Evolutionary conservation across 768 basidiomycete genomes (phyloP).

Genomic region (Nevesoporus exiguus): DNA sequence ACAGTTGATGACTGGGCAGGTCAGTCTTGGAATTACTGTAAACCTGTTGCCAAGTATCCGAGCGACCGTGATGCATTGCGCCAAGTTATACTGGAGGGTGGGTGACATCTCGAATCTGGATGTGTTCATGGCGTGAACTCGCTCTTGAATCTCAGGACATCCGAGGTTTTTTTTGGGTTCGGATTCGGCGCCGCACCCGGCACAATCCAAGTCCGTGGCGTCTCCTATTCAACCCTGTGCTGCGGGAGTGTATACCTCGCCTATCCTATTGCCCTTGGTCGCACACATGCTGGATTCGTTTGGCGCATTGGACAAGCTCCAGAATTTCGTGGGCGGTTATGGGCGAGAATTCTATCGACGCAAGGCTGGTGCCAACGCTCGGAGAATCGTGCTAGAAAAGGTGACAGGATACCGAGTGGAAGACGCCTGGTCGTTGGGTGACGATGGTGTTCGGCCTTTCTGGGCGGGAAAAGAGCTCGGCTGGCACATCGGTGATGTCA

Average conservation of each 20-base stretch:
- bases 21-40: conserved; percentile 94
- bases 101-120: conserved; percentile 5
- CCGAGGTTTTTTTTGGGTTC: conserved; percentile 96
- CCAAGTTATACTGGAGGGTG: conserved; percentile 73
- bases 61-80: conserved; percentile 83
- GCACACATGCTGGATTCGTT: conserved; percentile 88
- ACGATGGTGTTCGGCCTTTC: conserved; percentile 72
- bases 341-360: conserved; percentile 79
- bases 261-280: conserved; percentile 85
- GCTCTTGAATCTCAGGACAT: conserved; percentile 52
- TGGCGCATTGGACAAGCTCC: conserved; percentile 77
- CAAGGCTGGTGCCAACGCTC: conserved; percentile 28
- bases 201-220: conserved; percentile 61
- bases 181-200: conserved; percentile 92
- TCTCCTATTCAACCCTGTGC: conserved; percentile 76
- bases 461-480: conserved; percentile 78
- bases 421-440: conserved; percentile 42
- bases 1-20: conserved; percentile 98
- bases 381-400: conserved; percentile 44
- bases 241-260: conserved; percentile 94
- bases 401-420: conserved; percentile 40
- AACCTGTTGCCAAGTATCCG: conserved; percentile 96
- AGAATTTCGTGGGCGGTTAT: conserved; percentile 72
- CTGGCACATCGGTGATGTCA: conserved; percentile 55
- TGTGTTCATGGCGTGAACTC: not conserved